Base-by-base conservation (phyloP, 2,329 filamentous ascomycete genomes). In the Leptographium lundbergii region DNA sequence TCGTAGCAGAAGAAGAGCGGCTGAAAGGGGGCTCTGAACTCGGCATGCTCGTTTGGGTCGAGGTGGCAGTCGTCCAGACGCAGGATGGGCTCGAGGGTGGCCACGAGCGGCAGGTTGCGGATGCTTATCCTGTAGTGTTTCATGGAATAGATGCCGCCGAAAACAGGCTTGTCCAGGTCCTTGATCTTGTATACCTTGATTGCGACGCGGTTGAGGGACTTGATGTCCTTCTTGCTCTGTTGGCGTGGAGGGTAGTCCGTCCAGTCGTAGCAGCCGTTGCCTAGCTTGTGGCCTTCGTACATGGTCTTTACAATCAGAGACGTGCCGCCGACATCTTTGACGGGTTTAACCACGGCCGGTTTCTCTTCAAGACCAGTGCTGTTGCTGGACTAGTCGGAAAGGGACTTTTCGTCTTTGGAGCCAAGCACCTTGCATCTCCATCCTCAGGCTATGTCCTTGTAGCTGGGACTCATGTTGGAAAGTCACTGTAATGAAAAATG, bases 121-220 rank as follows among this genome's bases (percentile, higher is more conserved):
- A 78, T 62, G 57, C 73, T 69, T 48, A 79, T 67, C 62, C 64
- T 65, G 65, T 75, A 69, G 60, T 72, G 71, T 55, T 72, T 73
- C 58, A 77, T 66, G 13, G 69, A 67, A 39, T 67, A 71, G n/a
- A 66, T 66, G 27, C 74, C 74, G 0, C 63, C 68, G 45, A 77
- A 68, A 58, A 71, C 67, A 4, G 71, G 68, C 67, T 77, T 76
- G 11, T 65, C 65, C 29, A 60, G 60, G 63, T 78, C 74, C 63
- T 75, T 76, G 68, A 74, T 63, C 69, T 76, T 77, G 73, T 70
- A 77, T 24, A 77, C 67, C 61, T 71, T 74, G 68, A 78, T 74
- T 60, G 75, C 74, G 17, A 73, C 70, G 4, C 71, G 68, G 54
- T 73, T 71, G 51, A 76, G 69, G 7, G 66, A 69, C 48, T 67